A percentile compares a stretch with the other conserved stretches of the same genome.
phyloP scores from a whole-genome alignment of 2,329 filamentous ascomycete genomes.

The Penicillium sp. region DNA sequence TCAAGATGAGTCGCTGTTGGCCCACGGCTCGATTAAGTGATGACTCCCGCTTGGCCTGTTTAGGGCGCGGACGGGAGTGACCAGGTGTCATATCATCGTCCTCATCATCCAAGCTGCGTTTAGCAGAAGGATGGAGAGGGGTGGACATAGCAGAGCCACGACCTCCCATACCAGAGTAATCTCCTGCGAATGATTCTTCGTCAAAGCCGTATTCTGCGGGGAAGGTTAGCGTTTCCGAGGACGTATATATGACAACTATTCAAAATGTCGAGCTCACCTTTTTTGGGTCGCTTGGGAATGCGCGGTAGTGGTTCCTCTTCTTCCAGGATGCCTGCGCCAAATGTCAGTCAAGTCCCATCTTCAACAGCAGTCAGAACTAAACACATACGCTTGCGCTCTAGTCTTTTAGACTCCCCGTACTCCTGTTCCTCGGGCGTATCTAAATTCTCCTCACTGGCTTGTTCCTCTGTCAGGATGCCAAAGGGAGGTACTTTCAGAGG shows the following conservation, averaged over 20 bases:
- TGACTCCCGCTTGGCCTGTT: slow-evolving; percentile 38
- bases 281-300: slow-evolving; percentile 44
- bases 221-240: not conserved
- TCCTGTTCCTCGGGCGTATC: slow-evolving; percentile 48
- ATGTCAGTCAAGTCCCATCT: slow-evolving; percentile 8
- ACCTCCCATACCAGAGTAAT: slow-evolving; percentile 28
- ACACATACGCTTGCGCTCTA: slow-evolving; percentile 46
- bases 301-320: slow-evolving; percentile 47
- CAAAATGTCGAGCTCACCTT: slow-evolving; percentile 26
- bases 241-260: not conserved
- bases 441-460: slow-evolving; percentile 50
- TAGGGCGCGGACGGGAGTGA: slow-evolving; percentile 37
- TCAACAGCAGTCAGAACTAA: not conserved
- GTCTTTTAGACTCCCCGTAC: slow-evolving; percentile 48
- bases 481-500: slow-evolving; percentile 48
- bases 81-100: slow-evolving; percentile 40
- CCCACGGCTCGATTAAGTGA: slow-evolving; percentile 35
- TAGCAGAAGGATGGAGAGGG: slow-evolving; percentile 36
- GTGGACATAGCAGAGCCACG: slow-evolving; percentile 34
- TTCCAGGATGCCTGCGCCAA: slow-evolving; percentile 41
- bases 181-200: slow-evolving; percentile 33
- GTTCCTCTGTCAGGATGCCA: slow-evolving; percentile 47
- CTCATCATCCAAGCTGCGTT: slow-evolving; percentile 37
- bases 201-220: slow-evolving; percentile 28
- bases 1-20: slow-evolving; percentile 43